Percentiles rank a stretch among this genome's conserved stretches.
Conservation (phyloP, 208 protist genomes). For the Leishmania gerbilli region DNA sequence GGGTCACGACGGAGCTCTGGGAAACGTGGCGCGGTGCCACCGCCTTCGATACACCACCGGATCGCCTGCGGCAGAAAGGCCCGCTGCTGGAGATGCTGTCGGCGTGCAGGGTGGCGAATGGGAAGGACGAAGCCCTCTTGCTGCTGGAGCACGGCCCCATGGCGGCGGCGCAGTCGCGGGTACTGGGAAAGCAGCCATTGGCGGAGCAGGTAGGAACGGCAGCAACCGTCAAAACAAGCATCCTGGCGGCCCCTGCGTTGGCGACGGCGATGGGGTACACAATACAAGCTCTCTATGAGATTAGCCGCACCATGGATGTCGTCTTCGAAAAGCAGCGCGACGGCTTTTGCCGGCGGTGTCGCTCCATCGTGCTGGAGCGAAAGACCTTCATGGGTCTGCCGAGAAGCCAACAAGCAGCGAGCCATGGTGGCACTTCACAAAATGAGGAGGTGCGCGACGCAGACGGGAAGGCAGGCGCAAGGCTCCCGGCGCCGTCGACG, state of each 20-base stretch:
- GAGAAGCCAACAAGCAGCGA: background rate
- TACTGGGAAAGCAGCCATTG: background rate
- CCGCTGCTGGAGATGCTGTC: conserved; percentile 19
- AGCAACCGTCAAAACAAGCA: background rate
- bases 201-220: background rate
- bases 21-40: conserved; percentile 19
- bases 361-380: conserved; percentile 32
- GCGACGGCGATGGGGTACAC: conserved; percentile 29
- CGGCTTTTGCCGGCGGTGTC: conserved; percentile 28
- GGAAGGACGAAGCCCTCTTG: conserved; percentile 20
- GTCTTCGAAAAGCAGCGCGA: conserved; percentile 32
- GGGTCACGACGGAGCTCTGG: conserved; percentile 21
- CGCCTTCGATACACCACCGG: conserved; percentile 25
- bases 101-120: conserved; percentile 17
- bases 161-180: conserved; percentile 19
- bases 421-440: background rate
- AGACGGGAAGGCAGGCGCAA: background rate
- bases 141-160: conserved; percentile 10
- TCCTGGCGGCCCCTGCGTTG: conserved; percentile 9
- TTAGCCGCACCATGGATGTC: conserved; percentile 29
- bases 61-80: conserved; percentile 17
- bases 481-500: background rate
- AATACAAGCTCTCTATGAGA: conserved; percentile 26
- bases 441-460: background rate
- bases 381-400: background rate